Base-by-base conservation (phyloP, 2,329 filamentous ascomycete species). In the Phyllosticta citribraziliensis region DNA sequence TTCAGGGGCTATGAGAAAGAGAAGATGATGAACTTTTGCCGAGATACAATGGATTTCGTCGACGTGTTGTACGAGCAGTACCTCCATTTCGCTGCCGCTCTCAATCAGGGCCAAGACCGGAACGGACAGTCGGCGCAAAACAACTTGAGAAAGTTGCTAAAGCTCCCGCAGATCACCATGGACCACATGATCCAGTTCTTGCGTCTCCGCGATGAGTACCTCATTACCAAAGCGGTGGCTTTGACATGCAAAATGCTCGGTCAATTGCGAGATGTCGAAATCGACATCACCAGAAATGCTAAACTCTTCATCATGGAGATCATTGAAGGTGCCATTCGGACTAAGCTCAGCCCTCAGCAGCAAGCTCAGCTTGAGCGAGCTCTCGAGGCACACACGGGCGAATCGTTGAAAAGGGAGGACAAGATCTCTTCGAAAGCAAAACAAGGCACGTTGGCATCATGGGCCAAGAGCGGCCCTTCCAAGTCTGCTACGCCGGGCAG, bases 1-100 rank as follows among this genome's bases (percentile, higher is more conserved):
- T 75, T 76, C 54, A 78, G 84, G 14, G 82, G 82, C 3, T 84
- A 89, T 62, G 87, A 93, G 57, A 94, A 91, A 70, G 75, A 79
- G 20, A 79, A 84, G 59, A 92, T 99, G 89, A 87, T 91, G 68
- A 87, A 96, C 62, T 97, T 97, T 69, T 97, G 92, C 70, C 87
- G 94, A 66, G 91, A 96, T 70, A 89, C 89, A 14, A 99, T 99
- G 84, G 91, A 97, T 68, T 89, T 96, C 69, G 92, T 93, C 0
- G 89, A 96, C 69, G 82, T 84, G 40, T 81, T 96, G 1, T 89
- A 97, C 69, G 86, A 89, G 51, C 87, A 96, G 67, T 94, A 95
- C 71, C 87, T 86, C 57, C 82, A 97, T 62, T 86, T 99, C 64
- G 84, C 89, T 2, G 88, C 87, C 54, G 88, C 89, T 12, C 73